Percentiles rank a stretch among this genome's conserved stretches.
phyloP scores from a whole-genome alignment of 371 early-diverging fungal genomes.

The Modicella reniformis region DNA sequence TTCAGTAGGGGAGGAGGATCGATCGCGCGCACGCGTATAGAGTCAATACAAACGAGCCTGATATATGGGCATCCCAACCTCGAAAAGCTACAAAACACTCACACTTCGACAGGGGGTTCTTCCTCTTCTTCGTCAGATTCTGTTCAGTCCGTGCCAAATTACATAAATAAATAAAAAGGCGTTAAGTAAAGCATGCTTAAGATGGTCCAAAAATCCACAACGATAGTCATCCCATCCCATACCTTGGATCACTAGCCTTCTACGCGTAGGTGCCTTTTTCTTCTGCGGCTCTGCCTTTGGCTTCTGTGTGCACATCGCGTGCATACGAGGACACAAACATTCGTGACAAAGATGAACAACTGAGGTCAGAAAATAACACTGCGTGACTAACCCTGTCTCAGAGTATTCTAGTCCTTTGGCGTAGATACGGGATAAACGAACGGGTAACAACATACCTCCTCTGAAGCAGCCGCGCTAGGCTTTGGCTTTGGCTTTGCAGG shows the following conservation, averaged over 20 bases:
- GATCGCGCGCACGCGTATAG: too few species aligned
- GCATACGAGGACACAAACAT: constrained; percentile 6
- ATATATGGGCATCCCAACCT: too few species aligned
- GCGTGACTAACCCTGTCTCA: background rate
- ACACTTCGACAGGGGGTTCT: constrained; percentile 26
- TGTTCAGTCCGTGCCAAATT: background rate
- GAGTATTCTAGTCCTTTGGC: too few species aligned
- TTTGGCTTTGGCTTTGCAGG: constrained; percentile 32
- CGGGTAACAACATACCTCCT: constrained; percentile 16
- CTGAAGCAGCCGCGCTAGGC: constrained; percentile 7
- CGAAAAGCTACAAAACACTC: too few species aligned
- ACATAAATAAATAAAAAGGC: too few species aligned
- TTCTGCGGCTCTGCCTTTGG: constrained; percentile 35
- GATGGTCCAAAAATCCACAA: too few species aligned
- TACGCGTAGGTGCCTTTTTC: constrained; percentile 21
- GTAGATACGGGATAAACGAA: background rate
- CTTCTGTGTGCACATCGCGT: constrained; percentile 5
- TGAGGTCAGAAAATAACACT: background rate
- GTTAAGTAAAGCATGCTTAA: too few species aligned
- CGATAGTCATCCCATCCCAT: background rate
- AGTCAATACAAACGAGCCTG: too few species aligned
- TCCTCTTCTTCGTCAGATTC: constrained; percentile 47
- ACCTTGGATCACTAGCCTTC: constrained; percentile 41
- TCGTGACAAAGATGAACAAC: constrained; percentile 50
- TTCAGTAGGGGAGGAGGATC: too few species aligned